These are phyloP conservation scores for Exophiala phaeomuriformis DNA, from an alignment of 2,329 filamentous ascomycete genomes.

Conservation along the genomic window DNA sequence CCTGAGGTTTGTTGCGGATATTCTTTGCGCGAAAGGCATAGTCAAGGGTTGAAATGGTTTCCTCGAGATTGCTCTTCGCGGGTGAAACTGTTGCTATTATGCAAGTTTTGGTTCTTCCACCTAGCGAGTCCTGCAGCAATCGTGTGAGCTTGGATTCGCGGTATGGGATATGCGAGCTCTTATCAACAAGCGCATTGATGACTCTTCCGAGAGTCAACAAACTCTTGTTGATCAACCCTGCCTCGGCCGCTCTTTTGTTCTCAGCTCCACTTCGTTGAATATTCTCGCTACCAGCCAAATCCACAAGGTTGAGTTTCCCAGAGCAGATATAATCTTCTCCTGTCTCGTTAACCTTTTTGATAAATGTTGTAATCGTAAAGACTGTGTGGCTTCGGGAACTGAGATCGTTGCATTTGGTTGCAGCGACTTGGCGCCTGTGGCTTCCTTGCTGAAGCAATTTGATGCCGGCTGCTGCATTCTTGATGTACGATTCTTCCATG, in stretches of 20 bases:
- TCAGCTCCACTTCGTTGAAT: constrained; percentile 95
- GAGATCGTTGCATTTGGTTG: constrained; percentile 98
- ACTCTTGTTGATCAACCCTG: constrained; percentile 96
- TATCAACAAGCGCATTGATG: constrained; percentile 94
- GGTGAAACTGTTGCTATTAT: constrained; percentile 97
- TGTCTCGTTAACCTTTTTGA: constrained; percentile 71
- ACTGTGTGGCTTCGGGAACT: constrained; percentile 96
- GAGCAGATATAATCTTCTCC: constrained; percentile 85
- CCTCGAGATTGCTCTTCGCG: constrained; percentile 88
- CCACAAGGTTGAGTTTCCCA: constrained; percentile 92
- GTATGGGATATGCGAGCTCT: constrained; percentile 79
- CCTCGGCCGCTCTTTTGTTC: constrained; percentile 93
- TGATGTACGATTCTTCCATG: constrained; percentile 94
- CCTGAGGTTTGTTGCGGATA: constrained; percentile 93
- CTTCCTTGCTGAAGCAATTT: constrained; percentile 82
- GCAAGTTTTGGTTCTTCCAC: constrained; percentile 92
- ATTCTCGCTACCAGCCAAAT: constrained; percentile 94
- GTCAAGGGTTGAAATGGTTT: constrained; percentile 95
- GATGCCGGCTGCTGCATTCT: constrained; percentile 75
- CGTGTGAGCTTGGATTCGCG: constrained; percentile 94
- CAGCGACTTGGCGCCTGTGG: constrained; percentile 91
- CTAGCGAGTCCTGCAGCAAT: constrained; percentile 89
- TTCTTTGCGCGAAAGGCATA: constrained; percentile 98
- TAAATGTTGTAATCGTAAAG: constrained; percentile 89
- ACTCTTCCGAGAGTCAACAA: constrained; percentile 89